Conservation (phyloP, 805 yeast genomes). For the Metschnikowia baotianmanensis region DNA sequence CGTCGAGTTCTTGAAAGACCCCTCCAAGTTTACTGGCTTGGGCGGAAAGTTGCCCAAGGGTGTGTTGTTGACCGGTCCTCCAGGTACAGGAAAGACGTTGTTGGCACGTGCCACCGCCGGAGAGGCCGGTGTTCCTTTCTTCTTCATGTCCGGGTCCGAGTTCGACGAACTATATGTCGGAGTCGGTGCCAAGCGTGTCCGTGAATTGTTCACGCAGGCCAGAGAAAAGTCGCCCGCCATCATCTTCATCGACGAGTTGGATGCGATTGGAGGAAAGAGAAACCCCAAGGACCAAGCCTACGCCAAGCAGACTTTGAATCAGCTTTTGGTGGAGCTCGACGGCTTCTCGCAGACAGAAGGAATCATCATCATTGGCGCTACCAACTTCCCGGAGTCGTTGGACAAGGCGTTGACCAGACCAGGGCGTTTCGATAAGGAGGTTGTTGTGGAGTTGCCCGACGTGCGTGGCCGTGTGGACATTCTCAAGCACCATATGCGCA, state of each 20-base stretch:
- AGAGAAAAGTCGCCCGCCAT: slow-evolving; percentile 95
- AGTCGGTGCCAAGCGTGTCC: slow-evolving; percentile 96
- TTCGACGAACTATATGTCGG: slow-evolving; percentile 98
- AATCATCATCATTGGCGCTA: slow-evolving; percentile 94
- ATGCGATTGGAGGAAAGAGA: slow-evolving; percentile 97
- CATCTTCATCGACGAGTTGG: slow-evolving; percentile 94
- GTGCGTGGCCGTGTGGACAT: slow-evolving; percentile 96
- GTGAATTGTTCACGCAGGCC: slow-evolving; percentile 92
- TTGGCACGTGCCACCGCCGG: slow-evolving; percentile 98
- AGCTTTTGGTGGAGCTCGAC: slow-evolving; percentile 91
- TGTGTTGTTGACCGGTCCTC: slow-evolving; percentile 94
- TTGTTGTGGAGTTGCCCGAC: slow-evolving; percentile 93
- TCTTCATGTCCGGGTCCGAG: slow-evolving; percentile 97
- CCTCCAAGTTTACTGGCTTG: slow-evolving; percentile 90
- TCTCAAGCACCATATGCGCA: slow-evolving; percentile 84
- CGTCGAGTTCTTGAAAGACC: slow-evolving; percentile 96
- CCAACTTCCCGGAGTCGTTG: slow-evolving; percentile 94
- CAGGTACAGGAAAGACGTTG: slow-evolving; percentile 97
- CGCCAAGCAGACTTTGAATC: slow-evolving; percentile 96
- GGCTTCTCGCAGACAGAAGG: slow-evolving; percentile 93
- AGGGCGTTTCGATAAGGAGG: slow-evolving; percentile 95
- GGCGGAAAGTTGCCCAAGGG: slow-evolving; percentile 99
- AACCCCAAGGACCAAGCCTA: slow-evolving; percentile 98
- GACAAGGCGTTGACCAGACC: slow-evolving; percentile 98
- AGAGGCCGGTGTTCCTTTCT: slow-evolving; percentile 98